Base-by-base conservation (phyloP, 768 basidiomycete genomes). In the Zangia roseola region DNA sequence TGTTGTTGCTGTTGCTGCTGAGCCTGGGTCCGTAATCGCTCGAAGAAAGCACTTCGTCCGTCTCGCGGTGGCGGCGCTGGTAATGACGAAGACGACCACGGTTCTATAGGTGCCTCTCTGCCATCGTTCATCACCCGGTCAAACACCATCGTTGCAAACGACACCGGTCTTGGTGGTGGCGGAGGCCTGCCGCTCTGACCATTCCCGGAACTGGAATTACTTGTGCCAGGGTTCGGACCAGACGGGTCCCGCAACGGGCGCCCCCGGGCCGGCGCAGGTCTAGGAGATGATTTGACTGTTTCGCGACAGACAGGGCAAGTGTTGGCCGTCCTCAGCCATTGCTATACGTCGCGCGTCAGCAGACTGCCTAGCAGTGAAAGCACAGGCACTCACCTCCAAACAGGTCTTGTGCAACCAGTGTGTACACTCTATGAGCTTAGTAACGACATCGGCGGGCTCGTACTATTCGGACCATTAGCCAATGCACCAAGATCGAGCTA, bases 291-390 rank as follows among this genome's bases (percentile, higher is more conserved):
- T 40, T 59, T 62, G 52, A 89, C 84, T 23, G 76, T 69, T 56
- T 82, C 79, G 35, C 89, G 84, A 64, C 89, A 92, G 2, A 91
- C 86, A 13, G 89, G 90, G 54, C 90, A 92, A 0, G 88, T 90
- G 43, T 74, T 81, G 5, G 88, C 87, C 4, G 78, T 75, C 54
- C 78, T 78, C 20, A 92, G 75, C 90, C 90, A 92, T 86, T 89
- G 83, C 85, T 90, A 50, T 12, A 55, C 30, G 44, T 10, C 4
- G 12, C 14, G 34, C 25, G 42, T 33, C 52, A 55, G 41, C 49
- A 21, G 38, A 47, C 13, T 30, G 10, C 37, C 10, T 26, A 19
- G 6, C 33, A 47, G 30, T 35, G 6, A 16, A 23, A 10, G 4
- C 17, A 34, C 50, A 44, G 24, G 21, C 5, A 40, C 78, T n/a